A percentile compares a stretch with the other conserved stretches of the same genome.
These are phyloP conservation scores for Irpex lacteus DNA, from an alignment of 1,284 basidiomycete species.

Conservation along the genomic window DNA sequence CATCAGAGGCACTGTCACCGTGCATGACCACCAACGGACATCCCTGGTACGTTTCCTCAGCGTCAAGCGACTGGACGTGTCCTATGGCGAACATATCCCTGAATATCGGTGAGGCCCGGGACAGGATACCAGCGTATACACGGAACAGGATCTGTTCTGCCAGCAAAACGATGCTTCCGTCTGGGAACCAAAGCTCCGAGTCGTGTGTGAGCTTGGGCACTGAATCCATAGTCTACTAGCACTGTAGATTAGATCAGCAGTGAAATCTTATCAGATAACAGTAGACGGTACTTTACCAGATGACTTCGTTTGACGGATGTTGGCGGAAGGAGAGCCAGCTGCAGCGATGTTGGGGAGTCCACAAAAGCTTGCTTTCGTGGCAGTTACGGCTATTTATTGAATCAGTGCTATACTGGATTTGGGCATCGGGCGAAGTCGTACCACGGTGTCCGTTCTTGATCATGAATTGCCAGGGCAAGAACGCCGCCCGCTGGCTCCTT, in stretches of 20 bases:
- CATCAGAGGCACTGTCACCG: conserved; percentile 8
- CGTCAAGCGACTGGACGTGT: not conserved
- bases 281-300: not conserved
- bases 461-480: too few species aligned
- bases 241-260: not conserved
- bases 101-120: conserved; percentile 13
- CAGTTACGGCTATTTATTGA: too few species aligned
- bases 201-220: not conserved
- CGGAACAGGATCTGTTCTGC: conserved; percentile 12
- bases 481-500: too few species aligned
- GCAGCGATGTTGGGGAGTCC: not conserved
- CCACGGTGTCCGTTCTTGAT: too few species aligned
- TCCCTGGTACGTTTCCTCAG: conserved; percentile 10
- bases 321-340: not conserved
- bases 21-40: conserved; percentile 11
- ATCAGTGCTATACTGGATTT: too few species aligned
- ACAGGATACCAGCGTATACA: conserved; percentile 12
- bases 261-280: not conserved
- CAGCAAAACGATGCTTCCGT: conserved; percentile 18
- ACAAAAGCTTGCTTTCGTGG: too few species aligned
- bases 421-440: too few species aligned
- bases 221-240: not conserved
- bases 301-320: not conserved
- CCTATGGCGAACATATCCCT: conserved; percentile 12
- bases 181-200: conserved; percentile 15